A percentile compares a stretch with the other conserved stretches of the same genome.
Conservation (phyloP, 169 alveolate genomes). For the Toxoplasma gondii region DNA sequence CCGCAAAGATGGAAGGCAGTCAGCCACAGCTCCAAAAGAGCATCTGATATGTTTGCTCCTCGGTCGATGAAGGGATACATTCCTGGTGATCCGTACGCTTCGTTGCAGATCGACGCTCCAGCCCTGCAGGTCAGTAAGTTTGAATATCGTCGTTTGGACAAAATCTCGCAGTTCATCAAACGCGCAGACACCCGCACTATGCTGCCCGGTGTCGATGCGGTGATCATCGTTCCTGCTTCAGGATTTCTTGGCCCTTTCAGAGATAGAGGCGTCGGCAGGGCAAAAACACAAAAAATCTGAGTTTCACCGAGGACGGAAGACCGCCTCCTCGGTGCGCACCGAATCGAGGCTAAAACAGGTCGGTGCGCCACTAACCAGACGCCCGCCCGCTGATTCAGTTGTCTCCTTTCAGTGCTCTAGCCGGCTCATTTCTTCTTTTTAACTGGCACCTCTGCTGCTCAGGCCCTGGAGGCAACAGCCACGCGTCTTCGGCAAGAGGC, state of each 20-base stretch:
- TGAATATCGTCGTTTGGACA: not conserved
- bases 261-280: not conserved
- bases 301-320: not conserved
- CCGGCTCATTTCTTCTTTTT: not conserved
- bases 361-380: not conserved
- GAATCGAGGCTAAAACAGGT: conserved; percentile 6
- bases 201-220: not conserved
- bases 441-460: not conserved
- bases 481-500: conserved; percentile 22
- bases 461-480: conserved; percentile 17
- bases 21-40: not conserved
- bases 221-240: not conserved
- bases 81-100: conserved; percentile 21
- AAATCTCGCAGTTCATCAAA: not conserved
- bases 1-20: conserved; percentile 16
- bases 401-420: not conserved
- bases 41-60: conserved; percentile 1
- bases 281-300: not conserved
- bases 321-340: conserved; percentile 2
- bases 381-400: not conserved
- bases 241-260: conserved; percentile 30
- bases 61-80: conserved; percentile 25
- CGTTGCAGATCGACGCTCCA: not conserved
- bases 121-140: not conserved
- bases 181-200: not conserved